phyloP scores from a whole-genome alignment of 2,329 filamentous ascomycete species.

The Cladosporium cucumerinum region DNA sequence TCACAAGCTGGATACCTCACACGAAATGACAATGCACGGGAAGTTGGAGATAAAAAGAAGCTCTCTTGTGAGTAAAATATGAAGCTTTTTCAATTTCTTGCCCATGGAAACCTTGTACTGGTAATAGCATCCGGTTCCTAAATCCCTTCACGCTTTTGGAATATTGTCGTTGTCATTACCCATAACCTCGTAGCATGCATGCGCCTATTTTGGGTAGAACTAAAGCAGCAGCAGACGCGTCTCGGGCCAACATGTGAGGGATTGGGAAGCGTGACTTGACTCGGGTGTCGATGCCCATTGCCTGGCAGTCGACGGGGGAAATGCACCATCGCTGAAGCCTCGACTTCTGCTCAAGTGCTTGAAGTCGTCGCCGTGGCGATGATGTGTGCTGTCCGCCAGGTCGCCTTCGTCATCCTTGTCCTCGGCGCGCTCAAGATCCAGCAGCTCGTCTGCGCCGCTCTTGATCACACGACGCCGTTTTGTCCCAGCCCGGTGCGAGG shows the following conservation, averaged over 20 bases:
- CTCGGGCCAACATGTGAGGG: neutral
- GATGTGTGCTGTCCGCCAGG: slow-evolving; percentile 6
- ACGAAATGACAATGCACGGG: neutral
- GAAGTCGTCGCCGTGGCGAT: neutral
- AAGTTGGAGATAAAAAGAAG: neutral
- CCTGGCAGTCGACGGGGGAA: slow-evolving; percentile 16
- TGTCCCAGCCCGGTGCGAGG: slow-evolving; percentile 23
- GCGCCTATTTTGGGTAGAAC: neutral
- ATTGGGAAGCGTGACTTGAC: neutral
- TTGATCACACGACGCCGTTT: slow-evolving; percentile 31
- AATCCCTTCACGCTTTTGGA: neutral
- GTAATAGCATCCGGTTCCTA: slow-evolving; percentile 1
- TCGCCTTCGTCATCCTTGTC: slow-evolving; percentile 50
- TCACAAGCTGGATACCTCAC: neutral
- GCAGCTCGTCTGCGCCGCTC: slow-evolving; percentile 52
- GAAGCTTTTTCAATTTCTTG: neutral
- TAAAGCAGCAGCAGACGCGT: neutral
- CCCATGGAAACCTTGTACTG: neutral
- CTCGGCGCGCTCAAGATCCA: slow-evolving; percentile 60
- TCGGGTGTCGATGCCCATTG: slow-evolving; percentile 17
- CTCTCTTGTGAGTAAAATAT: neutral
- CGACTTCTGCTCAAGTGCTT: neutral
- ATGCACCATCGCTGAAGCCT: neutral
- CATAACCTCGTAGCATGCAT: slow-evolving; percentile 15
- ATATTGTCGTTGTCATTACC: slow-evolving; percentile 3